Evolutionary conservation across 129 eudicot species (phyloP).

Genomic region (Flaveria brownii): DNA sequence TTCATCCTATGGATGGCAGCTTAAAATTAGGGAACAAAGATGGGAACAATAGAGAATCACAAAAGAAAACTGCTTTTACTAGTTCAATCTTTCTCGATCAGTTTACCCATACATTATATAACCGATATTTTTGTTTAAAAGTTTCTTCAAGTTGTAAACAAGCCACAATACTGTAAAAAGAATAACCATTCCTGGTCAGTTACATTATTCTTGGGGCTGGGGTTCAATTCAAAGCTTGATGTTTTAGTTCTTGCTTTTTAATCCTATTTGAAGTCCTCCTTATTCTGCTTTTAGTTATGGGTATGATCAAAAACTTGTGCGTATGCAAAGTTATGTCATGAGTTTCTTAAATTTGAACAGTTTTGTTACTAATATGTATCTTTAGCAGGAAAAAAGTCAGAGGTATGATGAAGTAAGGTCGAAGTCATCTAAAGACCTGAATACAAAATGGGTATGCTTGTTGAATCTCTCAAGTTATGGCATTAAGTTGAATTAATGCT

Average conservation of each 20-base stretch:
- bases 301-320: background rate
- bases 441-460: constrained; percentile 22
- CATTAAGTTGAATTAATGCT: constrained; percentile 16
- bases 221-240: background rate
- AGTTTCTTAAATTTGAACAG: background rate
- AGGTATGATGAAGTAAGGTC: constrained; percentile 24
- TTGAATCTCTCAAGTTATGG: background rate
- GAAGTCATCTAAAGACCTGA: constrained; percentile 28
- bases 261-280: background rate
- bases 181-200: too few species aligned
- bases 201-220: too few species aligned
- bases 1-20: background rate
- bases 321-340: background rate
- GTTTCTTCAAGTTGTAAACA: background rate
- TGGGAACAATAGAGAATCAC: too few species aligned
- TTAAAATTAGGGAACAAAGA: too few species aligned
- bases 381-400: constrained; percentile 31
- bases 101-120: background rate
- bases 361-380: background rate
- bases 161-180: background rate
- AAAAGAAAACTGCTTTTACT: background rate
- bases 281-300: background rate
- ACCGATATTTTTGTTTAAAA: constrained; percentile 6
- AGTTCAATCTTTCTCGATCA: background rate
- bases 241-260: background rate